Evolutionary conservation across 2,329 filamentous ascomycete species (phyloP), one percentile per base, ranked within the genome.

Genomic region (Dactylonectria estremocensis): DNA sequence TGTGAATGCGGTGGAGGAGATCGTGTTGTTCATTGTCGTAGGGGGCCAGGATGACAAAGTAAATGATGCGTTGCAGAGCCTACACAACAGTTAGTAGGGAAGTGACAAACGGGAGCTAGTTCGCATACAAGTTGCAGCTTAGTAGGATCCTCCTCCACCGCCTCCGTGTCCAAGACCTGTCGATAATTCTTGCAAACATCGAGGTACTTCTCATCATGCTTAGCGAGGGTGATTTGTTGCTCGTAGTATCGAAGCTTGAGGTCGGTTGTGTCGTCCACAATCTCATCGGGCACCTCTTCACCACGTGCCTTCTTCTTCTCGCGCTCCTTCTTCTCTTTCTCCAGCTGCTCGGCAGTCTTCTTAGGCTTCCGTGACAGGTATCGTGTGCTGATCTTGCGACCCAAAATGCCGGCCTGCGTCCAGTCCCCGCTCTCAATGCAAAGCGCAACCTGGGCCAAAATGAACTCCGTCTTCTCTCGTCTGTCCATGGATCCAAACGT

Each of bases 1-100:
- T 90, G 80, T 95, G 90, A 75, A 99, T 93, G 77, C 96, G 93
- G 84, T 99, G 95, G 68, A 99, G 91, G 62, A 99, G 92, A 76
- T 99, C 96, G 75, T 95, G 96, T 81, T 99, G 96, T 82, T 99
- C 96, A 82, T 99, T 99, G 85, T 99, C 95, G 83, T 98, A 95
- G 8, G 96, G 95, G 8, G 96, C 93, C 58, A 99, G 92, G 73
- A 98, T 96, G 80, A 97, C 91, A 82, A 97, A 99, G 88, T 97
- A 98, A 83, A 98, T 95, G 80, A 98, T 95, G 77, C 96, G 91
- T 85, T 97, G 95, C 49, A 99, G 89, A 18, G 95, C 90, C 94
- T 97, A 18, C 50, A 2, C 14, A 22, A 16, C 9, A 37, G 61
- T 79, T 57, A 79, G 72, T 33, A 16, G 11, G 3, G 10, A 14